Conservation (phyloP, 2,329 filamentous ascomycete genomes). For the Eutypa lata region DNA sequence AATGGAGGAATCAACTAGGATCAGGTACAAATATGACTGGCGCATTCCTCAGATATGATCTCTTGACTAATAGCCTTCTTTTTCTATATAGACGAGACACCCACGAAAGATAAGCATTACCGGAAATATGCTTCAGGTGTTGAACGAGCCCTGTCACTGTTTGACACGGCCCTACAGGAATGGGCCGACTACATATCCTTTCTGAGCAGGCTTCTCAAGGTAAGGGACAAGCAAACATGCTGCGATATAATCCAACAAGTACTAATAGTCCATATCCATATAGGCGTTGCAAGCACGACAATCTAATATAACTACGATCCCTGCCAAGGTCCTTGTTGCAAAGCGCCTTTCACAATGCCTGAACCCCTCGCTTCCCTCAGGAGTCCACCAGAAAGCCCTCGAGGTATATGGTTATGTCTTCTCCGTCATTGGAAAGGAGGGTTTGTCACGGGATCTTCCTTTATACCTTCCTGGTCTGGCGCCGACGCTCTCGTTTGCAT, state of each 20-base stretch:
- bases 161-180: conserved; percentile 92
- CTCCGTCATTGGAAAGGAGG: conserved; percentile 75
- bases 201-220: conserved; percentile 84
- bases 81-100: conserved; percentile 45
- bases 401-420: conserved; percentile 94
- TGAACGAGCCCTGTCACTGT: conserved; percentile 82
- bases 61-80: background rate
- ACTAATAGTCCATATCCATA: conserved; percentile 22
- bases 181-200: conserved; percentile 99
- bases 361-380: conserved; percentile 87
- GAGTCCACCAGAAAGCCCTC: conserved; percentile 94
- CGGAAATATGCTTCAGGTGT: conserved; percentile 87
- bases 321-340: conserved; percentile 78
- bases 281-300: conserved; percentile 88
- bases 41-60: background rate
- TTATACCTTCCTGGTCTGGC: conserved; percentile 88
- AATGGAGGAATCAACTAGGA: conserved; percentile 74
- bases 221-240: conserved; percentile 31
- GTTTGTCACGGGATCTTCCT: conserved; percentile 75
- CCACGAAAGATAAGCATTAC: conserved; percentile 64
- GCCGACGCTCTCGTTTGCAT: conserved; percentile 89
- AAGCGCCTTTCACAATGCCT: conserved; percentile 93
- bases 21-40: conserved; percentile 57
- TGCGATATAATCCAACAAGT: conserved; percentile 6
- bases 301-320: conserved; percentile 66